phyloP scores from a whole-genome alignment of 1,139 yeast species.

The Blastobotrys elegans region DNA sequence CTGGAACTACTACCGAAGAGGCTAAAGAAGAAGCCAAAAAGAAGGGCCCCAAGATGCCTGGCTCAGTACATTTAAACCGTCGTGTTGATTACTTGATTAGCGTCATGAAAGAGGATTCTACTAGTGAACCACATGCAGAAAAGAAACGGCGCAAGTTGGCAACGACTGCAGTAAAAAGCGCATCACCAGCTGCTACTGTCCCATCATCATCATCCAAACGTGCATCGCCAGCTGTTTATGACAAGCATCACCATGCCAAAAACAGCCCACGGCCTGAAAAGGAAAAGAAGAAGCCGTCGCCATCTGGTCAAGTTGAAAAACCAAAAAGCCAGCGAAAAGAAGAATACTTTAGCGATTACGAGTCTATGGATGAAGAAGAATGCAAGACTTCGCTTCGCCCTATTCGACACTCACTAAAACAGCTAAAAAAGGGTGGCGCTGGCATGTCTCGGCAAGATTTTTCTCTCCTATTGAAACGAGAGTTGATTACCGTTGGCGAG shows the following conservation, averaged over 20 bases:
- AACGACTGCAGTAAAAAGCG: conserved; percentile 16
- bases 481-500: conserved; percentile 75
- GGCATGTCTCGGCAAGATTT: conserved; percentile 84
- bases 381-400: conserved; percentile 67
- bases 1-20: conserved; percentile 3
- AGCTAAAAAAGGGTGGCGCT: conserved; percentile 65
- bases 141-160: too few species aligned
- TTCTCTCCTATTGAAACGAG: conserved; percentile 69
- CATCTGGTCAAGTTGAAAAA: not conserved
- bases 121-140: conserved; percentile 31
- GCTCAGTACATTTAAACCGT: conserved; percentile 89
- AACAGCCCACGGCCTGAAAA: not conserved
- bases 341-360: conserved; percentile 57
- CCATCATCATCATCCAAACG: not conserved
- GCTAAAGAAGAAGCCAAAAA: not conserved
- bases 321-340: conserved; percentile 19
- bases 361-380: conserved; percentile 72
- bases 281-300: not conserved
- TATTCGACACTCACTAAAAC: conserved; percentile 67
- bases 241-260: conserved; percentile 1
- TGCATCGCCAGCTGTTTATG: conserved; percentile 4
- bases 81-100: conserved; percentile 82
- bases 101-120: conserved; percentile 54
- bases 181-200: not conserved
- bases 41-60: conserved; percentile 66